Conservation (phyloP, 2,329 filamentous ascomycete species). For the Periconia macrospinosa region DNA sequence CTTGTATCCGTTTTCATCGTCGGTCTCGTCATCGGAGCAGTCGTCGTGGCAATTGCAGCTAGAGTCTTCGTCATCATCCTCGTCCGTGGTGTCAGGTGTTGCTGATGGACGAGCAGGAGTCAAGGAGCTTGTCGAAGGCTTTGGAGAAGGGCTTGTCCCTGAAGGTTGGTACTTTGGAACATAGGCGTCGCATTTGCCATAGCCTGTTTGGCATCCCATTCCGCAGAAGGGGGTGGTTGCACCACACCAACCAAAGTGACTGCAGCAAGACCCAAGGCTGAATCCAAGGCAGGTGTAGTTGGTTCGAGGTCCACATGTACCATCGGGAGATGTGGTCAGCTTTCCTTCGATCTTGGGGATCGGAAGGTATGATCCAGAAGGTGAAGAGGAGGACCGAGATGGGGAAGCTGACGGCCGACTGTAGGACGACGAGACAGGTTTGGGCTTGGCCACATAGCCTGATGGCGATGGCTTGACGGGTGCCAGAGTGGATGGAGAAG, state of each 20-base stretch:
- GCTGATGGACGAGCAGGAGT: not conserved
- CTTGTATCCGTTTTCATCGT: not conserved
- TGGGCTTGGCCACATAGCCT: too few relatives aligned
- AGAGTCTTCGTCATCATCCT: not conserved
- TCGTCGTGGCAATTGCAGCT: not conserved
- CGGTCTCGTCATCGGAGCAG: not conserved
- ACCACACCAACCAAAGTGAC: conserved; percentile 42
- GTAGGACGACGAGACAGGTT: too few relatives aligned
- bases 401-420: not conserved
- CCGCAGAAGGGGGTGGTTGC: conserved; percentile 18
- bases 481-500: not conserved
- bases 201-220: conserved; percentile 22
- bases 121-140: not conserved
- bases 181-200: conserved; percentile 15
- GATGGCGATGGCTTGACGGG: not conserved
- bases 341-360: not conserved
- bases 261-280: conserved; percentile 46
- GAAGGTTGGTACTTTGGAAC: not conserved
- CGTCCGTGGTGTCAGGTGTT: not conserved
- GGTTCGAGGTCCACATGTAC: conserved; percentile 1
- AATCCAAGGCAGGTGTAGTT: conserved; percentile 18
- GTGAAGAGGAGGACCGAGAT: not conserved
- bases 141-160: not conserved
- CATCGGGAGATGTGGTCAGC: conserved; percentile 1
- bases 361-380: not conserved